Evolutionary conservation across 179 eudicot genomes (phyloP), one percentile per base, ranked within the genome.

Genomic region (Beta corolliflora): DNA sequence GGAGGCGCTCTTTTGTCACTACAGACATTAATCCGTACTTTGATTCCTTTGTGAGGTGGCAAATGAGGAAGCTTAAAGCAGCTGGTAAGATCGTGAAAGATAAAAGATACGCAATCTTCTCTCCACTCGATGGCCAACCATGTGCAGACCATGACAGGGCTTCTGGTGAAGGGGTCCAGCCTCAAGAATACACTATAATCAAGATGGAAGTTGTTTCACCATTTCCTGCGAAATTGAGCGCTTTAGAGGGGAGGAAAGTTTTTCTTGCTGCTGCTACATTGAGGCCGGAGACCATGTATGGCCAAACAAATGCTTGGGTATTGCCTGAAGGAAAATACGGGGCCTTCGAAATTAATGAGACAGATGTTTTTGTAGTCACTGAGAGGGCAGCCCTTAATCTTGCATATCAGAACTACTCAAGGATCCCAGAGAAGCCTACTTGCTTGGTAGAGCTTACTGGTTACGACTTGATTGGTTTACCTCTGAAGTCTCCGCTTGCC

Each of bases 141-240:
- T 94, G 97, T 80, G 97, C 98, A 7, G 98, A 94, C 83, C 98
- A 94, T 78, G 98, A 94, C 77, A 92, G 96, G 81, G 97, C 97
- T 71, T 94, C 97, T 13, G 97, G 98, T 45, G 98, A 94, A 83
- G 98, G 98, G 69, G 96, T 94, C 79, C 89, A 86, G 66, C 98
- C 98, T 14, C 98, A 94, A 84, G 98, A 94, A 77, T 93, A 94
- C 80, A 92, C 96, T 12, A 83, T 94, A 45, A 93, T 94, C 67
- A 92, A 94, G 84, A 93, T 94, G 97, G 96, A 94, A 88, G 92
- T 93, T 45, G 75, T 94, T 69, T 74, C 91, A 52, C 98, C 98
- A 36, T 89, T 91, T 73, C 89, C 95, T 15, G 82, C 83, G 2
- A 93, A 93, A 60, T 79, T 94, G 87, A 85, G 87, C 63, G 80